Evolutionary conservation across 1,284 basidiomycete genomes (phyloP).

Genomic region (Rhodotorula mucilaginosa): DNA sequence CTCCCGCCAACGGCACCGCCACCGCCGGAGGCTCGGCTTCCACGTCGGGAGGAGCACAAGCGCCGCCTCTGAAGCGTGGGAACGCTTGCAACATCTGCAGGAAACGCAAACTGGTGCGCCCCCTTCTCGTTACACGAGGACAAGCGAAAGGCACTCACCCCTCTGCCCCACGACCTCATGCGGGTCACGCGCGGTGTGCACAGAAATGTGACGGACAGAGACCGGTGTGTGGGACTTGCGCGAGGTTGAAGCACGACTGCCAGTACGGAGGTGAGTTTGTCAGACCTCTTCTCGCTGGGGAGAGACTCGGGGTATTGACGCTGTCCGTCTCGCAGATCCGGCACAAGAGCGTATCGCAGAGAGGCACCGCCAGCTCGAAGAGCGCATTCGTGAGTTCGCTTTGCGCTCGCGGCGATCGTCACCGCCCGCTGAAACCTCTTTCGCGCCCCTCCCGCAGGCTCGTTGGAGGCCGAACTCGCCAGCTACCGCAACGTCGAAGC

Average conservation of each 20-base stretch:
- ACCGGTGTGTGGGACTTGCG: slow-evolving; percentile 33
- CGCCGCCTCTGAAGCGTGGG: slow-evolving; percentile 27
- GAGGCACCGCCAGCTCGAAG: slow-evolving; percentile 25
- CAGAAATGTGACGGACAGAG: slow-evolving; percentile 33
- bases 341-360: slow-evolving; percentile 28
- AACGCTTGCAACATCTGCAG: slow-evolving; percentile 30
- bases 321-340: slow-evolving; percentile 18
- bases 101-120: slow-evolving; percentile 32
- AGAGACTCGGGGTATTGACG: too few relatives aligned
- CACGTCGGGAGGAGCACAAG: background rate
- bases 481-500: slow-evolving; percentile 9
- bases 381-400: slow-evolving; percentile 18
- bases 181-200: too few relatives aligned
- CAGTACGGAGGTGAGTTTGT: slow-evolving; percentile 30
- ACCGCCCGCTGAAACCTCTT: slow-evolving; percentile 1
- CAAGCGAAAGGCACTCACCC: background rate
- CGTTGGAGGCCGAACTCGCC: slow-evolving; percentile 27
- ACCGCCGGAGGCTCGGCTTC: too few relatives aligned
- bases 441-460: too few relatives aligned
- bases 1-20: too few relatives aligned
- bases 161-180: background rate
- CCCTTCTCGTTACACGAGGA: too few relatives aligned
- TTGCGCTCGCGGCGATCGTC: background rate
- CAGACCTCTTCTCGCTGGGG: too few relatives aligned
- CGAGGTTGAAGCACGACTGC: slow-evolving; percentile 33